phyloP scores from a whole-genome alignment of 176 grass and related monocot species.

The Carex pumila region DNA sequence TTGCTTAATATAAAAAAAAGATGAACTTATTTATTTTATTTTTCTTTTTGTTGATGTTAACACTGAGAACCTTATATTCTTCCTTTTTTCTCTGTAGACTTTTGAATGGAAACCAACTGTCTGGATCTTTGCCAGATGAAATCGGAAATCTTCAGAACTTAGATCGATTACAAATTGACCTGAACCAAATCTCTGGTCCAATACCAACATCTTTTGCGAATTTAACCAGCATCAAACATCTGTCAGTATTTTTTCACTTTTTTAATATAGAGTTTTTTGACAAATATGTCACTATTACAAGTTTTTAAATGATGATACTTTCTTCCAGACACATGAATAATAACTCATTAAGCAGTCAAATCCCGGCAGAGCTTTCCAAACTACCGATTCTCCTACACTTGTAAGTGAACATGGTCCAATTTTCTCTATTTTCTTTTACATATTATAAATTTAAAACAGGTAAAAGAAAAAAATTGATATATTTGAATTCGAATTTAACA shows the following conservation, averaged over 20 bases:
- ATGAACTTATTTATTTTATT: neutral
- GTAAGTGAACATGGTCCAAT: slow-evolving; percentile 39
- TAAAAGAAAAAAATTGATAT: neutral
- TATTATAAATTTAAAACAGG: neutral
- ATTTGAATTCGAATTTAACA: slow-evolving; percentile 37
- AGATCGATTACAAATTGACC: slow-evolving; percentile 74
- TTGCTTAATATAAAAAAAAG: neutral
- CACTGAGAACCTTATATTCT: slow-evolving; percentile 17
- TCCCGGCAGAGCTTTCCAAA: slow-evolving; percentile 62
- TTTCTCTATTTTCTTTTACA: neutral
- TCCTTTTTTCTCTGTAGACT: slow-evolving; percentile 41
- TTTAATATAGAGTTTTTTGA: neutral
- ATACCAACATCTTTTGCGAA: slow-evolving; percentile 89
- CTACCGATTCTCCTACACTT: slow-evolving; percentile 51
- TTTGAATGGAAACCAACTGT: slow-evolving; percentile 80
- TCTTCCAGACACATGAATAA: slow-evolving; percentile 91
- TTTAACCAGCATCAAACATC: slow-evolving; percentile 52
- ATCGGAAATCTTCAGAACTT: slow-evolving; percentile 61
- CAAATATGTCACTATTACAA: slow-evolving; percentile 1
- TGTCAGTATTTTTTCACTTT: slow-evolving; percentile 46
- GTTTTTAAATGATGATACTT: slow-evolving; percentile 14
- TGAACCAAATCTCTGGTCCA: slow-evolving; percentile 70
- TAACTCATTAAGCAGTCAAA: slow-evolving; percentile 91
- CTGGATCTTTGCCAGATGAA: slow-evolving; percentile 77
- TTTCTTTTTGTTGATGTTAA: neutral